Conservation (phyloP, 2,329 filamentous ascomycete species). For the Hypoxylon sp. region DNA sequence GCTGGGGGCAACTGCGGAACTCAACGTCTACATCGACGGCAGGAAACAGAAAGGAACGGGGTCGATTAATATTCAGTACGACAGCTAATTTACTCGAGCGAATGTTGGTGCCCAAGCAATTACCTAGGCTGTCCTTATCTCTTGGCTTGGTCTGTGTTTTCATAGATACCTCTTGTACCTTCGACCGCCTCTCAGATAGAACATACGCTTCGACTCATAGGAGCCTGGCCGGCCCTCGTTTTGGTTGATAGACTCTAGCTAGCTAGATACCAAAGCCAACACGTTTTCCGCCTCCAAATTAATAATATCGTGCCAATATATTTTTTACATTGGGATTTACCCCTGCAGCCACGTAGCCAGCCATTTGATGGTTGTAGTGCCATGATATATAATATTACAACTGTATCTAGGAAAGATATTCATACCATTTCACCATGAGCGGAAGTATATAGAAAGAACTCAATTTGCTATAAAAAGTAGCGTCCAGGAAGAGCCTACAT, state of each 20-base stretch:
- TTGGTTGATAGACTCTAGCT: neutral
- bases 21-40: constrained; percentile 9
- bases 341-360: too few relatives aligned
- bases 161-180: neutral
- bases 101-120: neutral
- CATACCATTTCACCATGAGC: neutral
- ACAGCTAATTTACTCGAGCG: neutral
- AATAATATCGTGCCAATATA: too few relatives aligned
- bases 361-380: neutral
- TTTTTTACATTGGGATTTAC: too few relatives aligned
- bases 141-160: neutral
- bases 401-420: neutral
- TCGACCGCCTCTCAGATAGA: neutral
- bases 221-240: too few relatives aligned
- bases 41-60: constrained; percentile 19
- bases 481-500: neutral
- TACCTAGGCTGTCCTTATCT: neutral
- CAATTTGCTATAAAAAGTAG: too few relatives aligned
- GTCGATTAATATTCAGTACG: constrained; percentile 10
- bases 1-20: constrained; percentile 12
- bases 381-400: neutral
- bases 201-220: neutral
- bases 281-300: neutral
- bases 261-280: neutral
- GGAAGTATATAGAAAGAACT: too few relatives aligned